Conservation (phyloP, 2,329 filamentous ascomycete genomes). For the Talaromyces atroroseus region DNA sequence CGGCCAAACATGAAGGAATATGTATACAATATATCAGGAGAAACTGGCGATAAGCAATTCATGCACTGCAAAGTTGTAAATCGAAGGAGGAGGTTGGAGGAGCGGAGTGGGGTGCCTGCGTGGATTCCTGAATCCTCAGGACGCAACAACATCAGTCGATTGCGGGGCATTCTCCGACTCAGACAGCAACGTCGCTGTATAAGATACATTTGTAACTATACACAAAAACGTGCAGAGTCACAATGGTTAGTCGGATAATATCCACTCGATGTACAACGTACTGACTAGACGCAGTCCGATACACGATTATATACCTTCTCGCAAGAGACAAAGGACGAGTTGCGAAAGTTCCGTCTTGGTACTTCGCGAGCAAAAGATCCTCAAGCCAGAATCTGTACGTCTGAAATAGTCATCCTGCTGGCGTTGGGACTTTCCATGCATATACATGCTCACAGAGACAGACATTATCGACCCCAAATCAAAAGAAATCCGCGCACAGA, state of each 20-base stretch:
- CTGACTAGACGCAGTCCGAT: constrained; percentile 59
- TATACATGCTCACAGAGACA: constrained; percentile 37
- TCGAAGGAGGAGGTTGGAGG: not conserved
- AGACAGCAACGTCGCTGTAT: not conserved
- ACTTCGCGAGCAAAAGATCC: constrained; percentile 82
- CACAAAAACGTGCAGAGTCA: not conserved
- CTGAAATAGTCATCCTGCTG: not conserved
- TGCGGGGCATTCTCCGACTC: not conserved
- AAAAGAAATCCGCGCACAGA: constrained; percentile 80
- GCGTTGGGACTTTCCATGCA: not conserved
- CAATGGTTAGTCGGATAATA: constrained; percentile 8
- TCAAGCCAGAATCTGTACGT: constrained; percentile 89
- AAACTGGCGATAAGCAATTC: too few species aligned
- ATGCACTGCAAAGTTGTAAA: not conserved
- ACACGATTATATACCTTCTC: constrained; percentile 90
- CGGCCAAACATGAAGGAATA: constrained; percentile 63
- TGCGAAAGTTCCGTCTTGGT: constrained; percentile 89
- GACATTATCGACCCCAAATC: constrained; percentile 86
- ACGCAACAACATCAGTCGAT: not conserved
- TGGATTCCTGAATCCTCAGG: not conserved
- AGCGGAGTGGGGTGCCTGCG: not conserved
- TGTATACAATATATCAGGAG: too few species aligned
- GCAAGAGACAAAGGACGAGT: constrained; percentile 76
- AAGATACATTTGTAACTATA: too few species aligned
- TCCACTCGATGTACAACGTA: not conserved